Base-by-base conservation (phyloP, 2,329 filamentous ascomycete species). In the Sclerotinia subarctica region DNA sequence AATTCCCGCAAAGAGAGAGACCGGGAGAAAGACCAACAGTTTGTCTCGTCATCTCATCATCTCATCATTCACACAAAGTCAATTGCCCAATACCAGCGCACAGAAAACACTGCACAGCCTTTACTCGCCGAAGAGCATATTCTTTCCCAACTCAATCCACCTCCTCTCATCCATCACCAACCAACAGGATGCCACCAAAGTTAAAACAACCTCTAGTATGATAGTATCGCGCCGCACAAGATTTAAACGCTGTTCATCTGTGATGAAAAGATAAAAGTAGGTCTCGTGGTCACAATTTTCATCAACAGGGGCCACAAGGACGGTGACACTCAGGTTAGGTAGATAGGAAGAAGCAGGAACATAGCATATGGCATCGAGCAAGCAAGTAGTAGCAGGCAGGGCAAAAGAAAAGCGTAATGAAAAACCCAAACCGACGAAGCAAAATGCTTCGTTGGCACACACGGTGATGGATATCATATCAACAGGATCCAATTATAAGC, bases 381-480 rank as follows among this genome's bases (percentile, higher is more conserved):
- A 15, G 42, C 26, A 64, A 38, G 38, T 35, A n/a, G 21, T 6
- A 65, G 35, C 35, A 32, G 32, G 13, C 53, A n/a, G 35, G 35
- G 35, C 35, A 1, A 38, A 15, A 38, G 38, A 38, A 38, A 38
- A 35, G 35, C 7, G 35, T 35, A 42, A 42, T 42, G 38, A 29
- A 47, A 56, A 32, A 19, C n/a, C 38, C 26, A 32, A 65, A 21
- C 29, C 35, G 60, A 53, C 60, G 60, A 65, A 57, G 52, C 26
- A 44, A 26, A 26, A 26, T 65, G 63, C 63, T 65, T 56, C 42
- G 63, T 65, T 65, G 63, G 63, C 60, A 64, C 63, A 65, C 51
- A 58, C 44, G 26, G 52, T 58, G 51, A 49, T 65, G 49, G 51
- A 38, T 65, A 42, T 57, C 24, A 38, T 65, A 42, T 57, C 54